Evolutionary conservation across 257 asterid species (phyloP), one percentile per base, ranked within the genome.

Genomic region (Cynanchum wilfordii): DNA sequence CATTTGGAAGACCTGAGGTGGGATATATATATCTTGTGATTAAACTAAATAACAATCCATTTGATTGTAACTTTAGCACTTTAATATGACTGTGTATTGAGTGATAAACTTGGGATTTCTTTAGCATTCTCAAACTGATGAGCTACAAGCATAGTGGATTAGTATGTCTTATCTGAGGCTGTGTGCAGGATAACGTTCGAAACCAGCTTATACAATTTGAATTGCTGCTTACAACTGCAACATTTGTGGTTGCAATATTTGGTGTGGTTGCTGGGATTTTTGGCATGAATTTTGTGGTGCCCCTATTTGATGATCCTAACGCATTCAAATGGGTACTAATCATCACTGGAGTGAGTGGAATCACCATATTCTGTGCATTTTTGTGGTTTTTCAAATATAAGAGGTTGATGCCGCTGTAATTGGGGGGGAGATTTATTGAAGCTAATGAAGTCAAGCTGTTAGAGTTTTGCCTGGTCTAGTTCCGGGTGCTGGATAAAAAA

Each of bases 171-270:
- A 20, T 44, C 0, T 44, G 57, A 42, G 71, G 22, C 4, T 44
- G 63, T 75, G 2, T 85, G 89, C 95, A 92, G 99, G 99, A 95
- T 81, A 95, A 91, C 15, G 99, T 92, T 73, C 89, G 99, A 52
- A 95, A 95, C 86, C 98, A 95, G 89, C 97, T 92, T 73, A 90
- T 95, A 70, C 99, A 91, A 82, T 95, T 95, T 75, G 99, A 95
- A 86, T 79, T 95, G 76, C 68, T 95, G 51, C 84, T 95, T 67
- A 95, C 99, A 19, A 95, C 99, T 22, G 98, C 96, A 44, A 90
- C 99, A 42, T 95, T 95, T 50, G 98, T 91, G 36, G 98, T 95
- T 16, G 94, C 99, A 36, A 90, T 92, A 76, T 92, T 89, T 71
- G 99, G 98, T 15, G 97, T 95, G 73, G 99, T 95, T 25, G 98